Percentiles rank a stretch among this genome's conserved stretches.
These are phyloP conservation scores for Zychaea mexicana DNA, from an alignment of 371 early-diverging fungal genomes.

Conservation along the genomic window DNA sequence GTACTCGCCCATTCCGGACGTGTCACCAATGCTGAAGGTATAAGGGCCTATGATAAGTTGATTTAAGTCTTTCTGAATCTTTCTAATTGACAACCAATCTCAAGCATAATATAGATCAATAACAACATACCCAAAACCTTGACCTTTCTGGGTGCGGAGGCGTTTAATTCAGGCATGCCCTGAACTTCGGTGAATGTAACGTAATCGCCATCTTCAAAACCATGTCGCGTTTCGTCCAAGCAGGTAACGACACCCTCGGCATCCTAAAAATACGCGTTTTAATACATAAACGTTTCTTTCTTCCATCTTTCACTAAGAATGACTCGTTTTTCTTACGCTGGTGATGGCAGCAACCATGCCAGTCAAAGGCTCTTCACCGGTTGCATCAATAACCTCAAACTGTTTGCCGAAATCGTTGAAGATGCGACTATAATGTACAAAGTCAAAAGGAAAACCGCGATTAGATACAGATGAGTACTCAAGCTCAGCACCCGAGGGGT, in stretches of 20 bases:
- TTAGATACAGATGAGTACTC: no score
- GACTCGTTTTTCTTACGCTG: slow-evolving; percentile 38
- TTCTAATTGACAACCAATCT: not conserved
- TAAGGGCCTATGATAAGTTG: slow-evolving; percentile 71
- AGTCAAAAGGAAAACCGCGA: not conserved
- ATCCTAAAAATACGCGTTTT: slow-evolving; percentile 64
- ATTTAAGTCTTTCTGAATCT: not conserved
- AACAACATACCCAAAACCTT: slow-evolving; percentile 76
- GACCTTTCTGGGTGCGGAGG: slow-evolving; percentile 78
- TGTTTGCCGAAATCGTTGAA: slow-evolving; percentile 98
- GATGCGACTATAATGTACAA: slow-evolving; percentile 60
- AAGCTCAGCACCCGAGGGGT: not conserved
- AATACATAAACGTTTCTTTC: not conserved
- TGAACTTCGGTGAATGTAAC: slow-evolving; percentile 93
- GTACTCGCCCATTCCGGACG: slow-evolving; percentile 74
- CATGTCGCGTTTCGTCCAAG: slow-evolving; percentile 95
- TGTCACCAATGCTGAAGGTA: slow-evolving; percentile 95
- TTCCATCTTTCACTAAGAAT: not conserved
- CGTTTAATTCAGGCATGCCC: slow-evolving; percentile 92
- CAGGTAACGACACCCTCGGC: slow-evolving; percentile 92
- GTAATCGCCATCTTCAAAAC: slow-evolving; percentile 95
- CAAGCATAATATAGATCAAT: no score
- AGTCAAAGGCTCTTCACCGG: slow-evolving; percentile 91
- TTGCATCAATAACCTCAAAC: slow-evolving; percentile 91
- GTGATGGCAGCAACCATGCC: slow-evolving; percentile 96